phyloP scores from a whole-genome alignment of 2,329 filamentous ascomycete species.

The Penicillium sp. region DNA sequence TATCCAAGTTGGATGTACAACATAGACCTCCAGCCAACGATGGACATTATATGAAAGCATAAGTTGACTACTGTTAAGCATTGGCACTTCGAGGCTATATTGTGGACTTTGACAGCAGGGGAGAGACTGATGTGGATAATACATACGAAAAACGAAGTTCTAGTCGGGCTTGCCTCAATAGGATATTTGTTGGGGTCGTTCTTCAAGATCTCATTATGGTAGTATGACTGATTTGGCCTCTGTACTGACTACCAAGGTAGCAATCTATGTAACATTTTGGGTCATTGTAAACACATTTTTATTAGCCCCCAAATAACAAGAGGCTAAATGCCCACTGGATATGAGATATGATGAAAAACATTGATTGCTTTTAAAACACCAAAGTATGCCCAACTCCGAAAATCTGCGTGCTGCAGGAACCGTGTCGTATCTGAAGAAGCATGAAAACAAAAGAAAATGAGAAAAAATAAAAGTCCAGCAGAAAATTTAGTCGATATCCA shows the following conservation, averaged over 20 bases:
- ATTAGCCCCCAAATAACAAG: slow-evolving; percentile 6
- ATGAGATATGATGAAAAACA: slow-evolving; percentile 17
- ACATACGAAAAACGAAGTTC: neutral
- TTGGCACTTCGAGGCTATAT: neutral
- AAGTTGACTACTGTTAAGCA: neutral
- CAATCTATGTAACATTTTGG: slow-evolving; percentile 10
- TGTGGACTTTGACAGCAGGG: neutral
- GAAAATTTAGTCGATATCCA: slow-evolving; percentile 46
- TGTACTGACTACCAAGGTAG: slow-evolving; percentile 2
- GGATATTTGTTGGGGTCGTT: slow-evolving; percentile 4
- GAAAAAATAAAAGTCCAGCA: slow-evolving; percentile 15
- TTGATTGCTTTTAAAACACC: slow-evolving; percentile 31
- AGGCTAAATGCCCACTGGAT: slow-evolving; percentile 11
- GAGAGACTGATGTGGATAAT: neutral
- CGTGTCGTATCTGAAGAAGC: slow-evolving; percentile 27
- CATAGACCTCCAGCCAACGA: neutral
- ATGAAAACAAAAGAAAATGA: slow-evolving; percentile 19
- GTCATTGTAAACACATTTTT: slow-evolving; percentile 11
- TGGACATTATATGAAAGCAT: neutral
- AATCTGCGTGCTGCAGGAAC: slow-evolving; percentile 20
- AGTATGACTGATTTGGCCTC: slow-evolving; percentile 8
- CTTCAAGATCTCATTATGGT: slow-evolving; percentile 10
- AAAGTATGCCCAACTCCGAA: slow-evolving; percentile 28
- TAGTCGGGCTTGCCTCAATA: neutral
- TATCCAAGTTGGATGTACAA: no score